Evolutionary conservation across 2,329 filamentous ascomycete genomes (phyloP), one percentile per base, ranked within the genome.

Genomic region (Penicillium verrucosum): DNA sequence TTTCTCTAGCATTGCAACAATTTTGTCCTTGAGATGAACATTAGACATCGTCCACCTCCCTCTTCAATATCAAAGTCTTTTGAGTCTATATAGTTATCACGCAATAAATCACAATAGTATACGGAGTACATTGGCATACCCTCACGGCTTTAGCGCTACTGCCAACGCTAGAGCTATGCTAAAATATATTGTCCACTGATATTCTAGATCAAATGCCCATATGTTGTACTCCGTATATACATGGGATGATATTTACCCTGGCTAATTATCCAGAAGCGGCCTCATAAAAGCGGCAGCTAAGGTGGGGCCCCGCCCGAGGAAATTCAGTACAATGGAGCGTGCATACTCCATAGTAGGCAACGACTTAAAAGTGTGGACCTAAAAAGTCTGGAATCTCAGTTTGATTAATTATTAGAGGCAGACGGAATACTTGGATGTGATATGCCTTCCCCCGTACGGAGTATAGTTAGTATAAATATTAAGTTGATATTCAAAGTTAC

Each of bases 201-300:
- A 43, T 43, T 9, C n/a, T 38, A 18, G 4, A 29, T 29, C 2
- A 29, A n/a, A 42, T 42, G 5, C 8, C 8, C 2, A 16, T 34
- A 21, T 21, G 21, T 21, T 21, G 21, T 21, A 21, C 21, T 21
- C 21, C 21, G 21, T 21, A 34, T 6, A 34, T 16, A 34, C 32
- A 14, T 34, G 6, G 12, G 32, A 14, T 46, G 44, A 34, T n/a
- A 36, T n/a, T n/a, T 46, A 25, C 30, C 12, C n/a, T 11, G 16
- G 5, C 14, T 23, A 23, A 46, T 34, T 23, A 47, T 47, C n/a
- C 12, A 25, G 18, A 46, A 46, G 44, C 44, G 44, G 21, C 21
- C 9, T 47, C 21, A 47, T 34, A 47, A 47, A 47, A 47, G 44
- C 44, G 44, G 44, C 44, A 47, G 44, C 44, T 47, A 47, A 36